Conservation (phyloP, 2,329 filamentous ascomycete genomes). For the Sphaerulina vaccinii region DNA sequence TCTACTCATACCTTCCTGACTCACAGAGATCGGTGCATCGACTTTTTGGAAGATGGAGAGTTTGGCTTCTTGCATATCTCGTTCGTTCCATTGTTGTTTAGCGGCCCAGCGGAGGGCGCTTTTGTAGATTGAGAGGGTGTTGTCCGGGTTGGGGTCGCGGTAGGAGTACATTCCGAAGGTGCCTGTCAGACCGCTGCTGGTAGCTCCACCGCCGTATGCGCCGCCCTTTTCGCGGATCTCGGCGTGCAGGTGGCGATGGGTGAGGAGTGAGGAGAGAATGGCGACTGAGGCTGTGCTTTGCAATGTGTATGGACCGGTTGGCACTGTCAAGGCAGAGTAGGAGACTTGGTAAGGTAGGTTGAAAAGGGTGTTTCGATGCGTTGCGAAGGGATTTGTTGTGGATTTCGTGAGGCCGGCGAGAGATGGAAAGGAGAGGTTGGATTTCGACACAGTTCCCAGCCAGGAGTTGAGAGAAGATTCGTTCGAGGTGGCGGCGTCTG, state of each 20-base stretch:
- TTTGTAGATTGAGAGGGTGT: conserved; percentile 80
- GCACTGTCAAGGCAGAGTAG: conserved; percentile 79
- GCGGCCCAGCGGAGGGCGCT: conserved; percentile 80
- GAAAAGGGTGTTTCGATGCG: conserved; percentile 72
- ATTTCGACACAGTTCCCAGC: conserved; percentile 45
- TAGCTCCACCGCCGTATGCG: conserved; percentile 90
- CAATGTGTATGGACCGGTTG: conserved; percentile 80
- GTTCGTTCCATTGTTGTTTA: conserved; percentile 75
- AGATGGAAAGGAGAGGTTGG: conserved; percentile 9
- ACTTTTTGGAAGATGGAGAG: conserved; percentile 88
- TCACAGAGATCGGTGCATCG: conserved; percentile 85
- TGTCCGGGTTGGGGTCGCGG: conserved; percentile 90
- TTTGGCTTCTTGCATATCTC: conserved; percentile 93
- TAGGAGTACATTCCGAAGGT: conserved; percentile 96
- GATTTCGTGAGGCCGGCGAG: background rate
- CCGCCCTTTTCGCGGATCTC: conserved; percentile 98
- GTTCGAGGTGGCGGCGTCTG: conserved; percentile 69
- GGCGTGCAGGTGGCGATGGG: conserved; percentile 93
- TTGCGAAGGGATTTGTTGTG: conserved; percentile 34
- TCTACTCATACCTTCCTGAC: conserved; percentile 78
- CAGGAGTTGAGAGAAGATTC: conserved; percentile 70
- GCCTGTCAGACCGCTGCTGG: conserved; percentile 74
- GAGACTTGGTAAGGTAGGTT: conserved; percentile 96
- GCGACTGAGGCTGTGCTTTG: conserved; percentile 75
- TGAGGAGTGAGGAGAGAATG: conserved; percentile 86